Evolutionary conservation across 2,329 filamentous ascomycete genomes (phyloP).

Genomic region (Alternaria consortialis): DNA sequence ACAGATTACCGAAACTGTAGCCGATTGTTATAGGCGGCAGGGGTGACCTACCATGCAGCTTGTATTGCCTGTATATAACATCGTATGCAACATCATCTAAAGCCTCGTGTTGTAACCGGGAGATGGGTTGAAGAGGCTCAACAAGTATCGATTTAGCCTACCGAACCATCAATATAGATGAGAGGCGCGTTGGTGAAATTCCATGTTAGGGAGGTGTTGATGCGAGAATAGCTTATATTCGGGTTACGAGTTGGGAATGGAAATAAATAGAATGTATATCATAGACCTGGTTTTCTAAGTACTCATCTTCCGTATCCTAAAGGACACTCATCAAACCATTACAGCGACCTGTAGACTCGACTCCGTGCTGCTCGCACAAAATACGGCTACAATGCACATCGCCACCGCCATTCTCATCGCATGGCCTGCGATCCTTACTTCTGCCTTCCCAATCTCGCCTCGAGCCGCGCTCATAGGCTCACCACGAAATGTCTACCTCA

Average conservation of each 20-base stretch:
- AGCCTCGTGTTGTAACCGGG: slow-evolving; percentile 4
- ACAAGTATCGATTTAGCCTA: neutral
- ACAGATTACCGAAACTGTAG: neutral
- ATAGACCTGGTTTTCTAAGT: neutral
- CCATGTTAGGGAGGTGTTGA: neutral
- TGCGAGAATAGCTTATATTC: neutral
- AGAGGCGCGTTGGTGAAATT: slow-evolving; percentile 4
- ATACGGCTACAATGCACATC: slow-evolving; percentile 1
- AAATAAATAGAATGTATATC: neutral
- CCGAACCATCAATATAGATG: slow-evolving; percentile 9
- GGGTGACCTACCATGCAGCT: slow-evolving; percentile 10
- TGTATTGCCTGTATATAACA: slow-evolving; percentile 9
- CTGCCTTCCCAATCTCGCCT: neutral
- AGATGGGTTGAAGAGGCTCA: neutral
- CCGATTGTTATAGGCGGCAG: neutral
- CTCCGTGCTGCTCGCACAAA: neutral
- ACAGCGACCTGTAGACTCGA: neutral
- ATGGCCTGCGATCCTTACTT: neutral
- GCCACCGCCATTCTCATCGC: neutral
- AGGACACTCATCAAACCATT: neutral
- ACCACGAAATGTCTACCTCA: slow-evolving; percentile 23
- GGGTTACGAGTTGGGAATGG: neutral
- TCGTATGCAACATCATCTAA: neutral
- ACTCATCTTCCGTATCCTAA: neutral
- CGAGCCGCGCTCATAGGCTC: slow-evolving; percentile 8